A percentile compares a stretch with the other conserved stretches of the same genome.
phyloP scores from a whole-genome alignment of 1,284 basidiomycete genomes.

The Rhizoctonia solani region DNA sequence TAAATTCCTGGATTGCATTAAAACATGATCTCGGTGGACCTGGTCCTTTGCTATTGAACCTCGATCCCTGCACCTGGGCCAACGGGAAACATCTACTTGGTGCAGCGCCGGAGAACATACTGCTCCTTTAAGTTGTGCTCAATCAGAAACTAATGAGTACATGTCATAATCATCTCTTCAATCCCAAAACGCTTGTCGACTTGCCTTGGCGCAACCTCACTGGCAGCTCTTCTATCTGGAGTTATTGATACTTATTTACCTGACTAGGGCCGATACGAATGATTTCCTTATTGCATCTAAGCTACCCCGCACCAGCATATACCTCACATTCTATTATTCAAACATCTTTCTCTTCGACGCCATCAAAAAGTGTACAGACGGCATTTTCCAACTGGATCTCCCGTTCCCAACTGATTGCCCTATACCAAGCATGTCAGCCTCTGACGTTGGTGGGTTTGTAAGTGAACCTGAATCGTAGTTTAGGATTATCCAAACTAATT shows the following conservation, averaged over 20 bases:
- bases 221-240: neutral
- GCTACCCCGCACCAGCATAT: conserved; percentile 18
- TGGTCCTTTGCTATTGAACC: neutral
- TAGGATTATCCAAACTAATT: neutral
- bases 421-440: conserved; percentile 24
- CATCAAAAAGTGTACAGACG: conserved; percentile 17
- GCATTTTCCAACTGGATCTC: conserved; percentile 14
- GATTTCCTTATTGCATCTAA: conserved; percentile 9
- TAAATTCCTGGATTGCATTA: neutral
- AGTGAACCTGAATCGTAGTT: neutral
- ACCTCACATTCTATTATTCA: conserved; percentile 22
- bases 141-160: conserved; percentile 22
- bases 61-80: neutral
- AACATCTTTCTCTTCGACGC: conserved; percentile 26
- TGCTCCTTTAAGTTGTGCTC: conserved; percentile 2
- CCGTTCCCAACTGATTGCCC: conserved; percentile 22
- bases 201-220: neutral
- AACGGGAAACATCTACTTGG: neutral
- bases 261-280: conserved; percentile 19
- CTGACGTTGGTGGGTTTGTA: conserved; percentile 25
- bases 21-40: neutral
- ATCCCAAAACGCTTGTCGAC: neutral
- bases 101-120: conserved; percentile 18
- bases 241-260: neutral
- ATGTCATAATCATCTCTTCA: neutral